phyloP scores from a whole-genome alignment of 208 protist species.

The Acanthamoeba royreba region DNA sequence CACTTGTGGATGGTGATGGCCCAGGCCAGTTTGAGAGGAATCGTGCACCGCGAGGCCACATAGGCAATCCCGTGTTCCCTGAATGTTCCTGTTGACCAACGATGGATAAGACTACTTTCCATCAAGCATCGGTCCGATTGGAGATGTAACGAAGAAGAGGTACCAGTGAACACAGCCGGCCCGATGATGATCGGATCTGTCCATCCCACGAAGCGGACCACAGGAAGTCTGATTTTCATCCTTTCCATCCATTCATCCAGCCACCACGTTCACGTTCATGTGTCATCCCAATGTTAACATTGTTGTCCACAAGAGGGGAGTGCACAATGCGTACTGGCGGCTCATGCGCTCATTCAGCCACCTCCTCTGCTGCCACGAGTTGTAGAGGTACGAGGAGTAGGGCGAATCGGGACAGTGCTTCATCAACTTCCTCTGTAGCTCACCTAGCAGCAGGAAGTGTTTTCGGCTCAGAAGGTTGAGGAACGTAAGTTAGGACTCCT shows the following conservation, averaged over 20 bases:
- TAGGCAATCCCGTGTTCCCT: neutral
- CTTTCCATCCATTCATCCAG: too few relatives aligned
- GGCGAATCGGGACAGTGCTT: neutral
- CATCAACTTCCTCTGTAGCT: neutral
- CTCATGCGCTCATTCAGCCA: neutral
- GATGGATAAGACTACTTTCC: neutral
- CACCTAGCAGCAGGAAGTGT: neutral
- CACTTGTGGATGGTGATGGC: slow-evolving; percentile 95
- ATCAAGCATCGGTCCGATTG: too few relatives aligned
- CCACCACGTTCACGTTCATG: too few relatives aligned
- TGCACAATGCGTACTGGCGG: neutral
- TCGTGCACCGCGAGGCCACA: slow-evolving; percentile 22
- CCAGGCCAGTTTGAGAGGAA: slow-evolving; percentile 93
- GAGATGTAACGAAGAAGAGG: neutral
- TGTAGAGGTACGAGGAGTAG: neutral
- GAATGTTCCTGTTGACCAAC: neutral
- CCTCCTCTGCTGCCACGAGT: neutral
- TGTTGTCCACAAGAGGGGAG: neutral
- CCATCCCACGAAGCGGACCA: neutral
- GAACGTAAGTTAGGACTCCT: neutral
- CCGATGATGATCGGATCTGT: neutral
- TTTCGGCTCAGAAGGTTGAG: neutral
- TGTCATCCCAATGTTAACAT: too few relatives aligned
- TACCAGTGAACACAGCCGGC: neutral
- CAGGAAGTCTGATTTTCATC: neutral